Evolutionary conservation across 75 land plant genomes (phyloP), one percentile per base, ranked within the genome.

Genomic region (Adiantum capillusveneris): DNA sequence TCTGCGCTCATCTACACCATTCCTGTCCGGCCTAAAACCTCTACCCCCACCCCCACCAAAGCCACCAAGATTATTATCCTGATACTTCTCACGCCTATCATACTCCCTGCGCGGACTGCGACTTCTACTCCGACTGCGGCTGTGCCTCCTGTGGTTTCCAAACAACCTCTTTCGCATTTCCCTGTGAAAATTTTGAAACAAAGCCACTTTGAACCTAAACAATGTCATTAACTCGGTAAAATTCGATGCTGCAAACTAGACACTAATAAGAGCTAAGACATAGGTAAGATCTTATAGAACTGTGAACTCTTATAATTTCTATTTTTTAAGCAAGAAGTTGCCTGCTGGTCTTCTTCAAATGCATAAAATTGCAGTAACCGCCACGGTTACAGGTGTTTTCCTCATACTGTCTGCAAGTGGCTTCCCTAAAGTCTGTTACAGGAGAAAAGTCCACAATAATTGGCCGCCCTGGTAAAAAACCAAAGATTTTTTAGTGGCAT

Each of bases 131-230:
- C 75, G 73, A 22, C 83, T 77, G 0, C 69, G 31, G 45, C 74
- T 36, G 7, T 41, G 61, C 45, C 82, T 59, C 6, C 73, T 56
- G 24, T 71, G 57, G 26, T 81, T 72, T 29, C 94, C 91, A 60
- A 78, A 87, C 31, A 87, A 52, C 65, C 75, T 64, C 60, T 75
- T 66, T 62, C 88, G 63, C 61, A 87, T 31, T 9, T 87, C 91
- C 65, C 81, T 72, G 37, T 9, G 9, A 34, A 34, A 34, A 9
- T 5, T 34, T 34, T 5, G 9, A 34, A 34, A 9, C 37, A 34
- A 34, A n/a, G n/a, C n/a, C n/a, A n/a, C n/a, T n/a, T n/a, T n/a
- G n/a, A n/a, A n/a, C n/a, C n/a, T n/a, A n/a, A n/a, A n/a, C n/a
- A n/a, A n/a, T n/a, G n/a, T n/a, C n/a, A n/a, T n/a, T n/a, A n/a